Conservation (phyloP, 2,329 filamentous ascomycete species). For the Ophiostoma perfectum region DNA sequence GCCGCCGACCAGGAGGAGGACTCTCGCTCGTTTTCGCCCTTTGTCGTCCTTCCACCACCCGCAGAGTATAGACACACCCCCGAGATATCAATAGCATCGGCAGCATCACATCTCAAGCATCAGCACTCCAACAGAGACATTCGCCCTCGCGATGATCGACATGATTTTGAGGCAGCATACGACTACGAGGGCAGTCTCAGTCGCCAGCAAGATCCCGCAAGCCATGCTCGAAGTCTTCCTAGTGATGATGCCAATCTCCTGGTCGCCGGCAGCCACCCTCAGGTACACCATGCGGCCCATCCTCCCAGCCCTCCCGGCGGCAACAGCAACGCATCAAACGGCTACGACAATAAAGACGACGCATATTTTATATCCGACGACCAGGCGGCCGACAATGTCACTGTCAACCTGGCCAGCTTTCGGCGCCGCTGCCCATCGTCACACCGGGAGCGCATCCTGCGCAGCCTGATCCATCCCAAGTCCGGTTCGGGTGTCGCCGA, state of each 20-base stretch:
- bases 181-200: no score
- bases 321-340: no score
- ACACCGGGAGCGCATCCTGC: conserved; percentile 53
- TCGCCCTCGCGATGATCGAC: no score
- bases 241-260: no score
- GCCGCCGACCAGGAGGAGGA: conserved; percentile 11
- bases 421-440: conserved; percentile 45
- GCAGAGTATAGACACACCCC: background rate
- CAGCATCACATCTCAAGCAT: conserved; percentile 29
- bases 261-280: no score
- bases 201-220: no score
- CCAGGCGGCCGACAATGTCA: conserved; percentile 46
- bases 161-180: no score
- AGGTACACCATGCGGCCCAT: no score
- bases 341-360: no score
- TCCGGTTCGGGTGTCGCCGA: conserved; percentile 42
- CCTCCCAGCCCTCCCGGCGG: no score
- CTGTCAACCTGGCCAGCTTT: conserved; percentile 42
- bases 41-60: background rate
- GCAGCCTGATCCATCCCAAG: conserved; percentile 51
- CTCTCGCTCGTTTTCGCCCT: background rate
- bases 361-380: conserved; percentile 40
- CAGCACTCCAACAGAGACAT: no score
- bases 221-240: no score
- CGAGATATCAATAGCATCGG: background rate